phyloP scores from a whole-genome alignment of 2,329 filamentous ascomycete genomes.

The Elsinoe arachidis region DNA sequence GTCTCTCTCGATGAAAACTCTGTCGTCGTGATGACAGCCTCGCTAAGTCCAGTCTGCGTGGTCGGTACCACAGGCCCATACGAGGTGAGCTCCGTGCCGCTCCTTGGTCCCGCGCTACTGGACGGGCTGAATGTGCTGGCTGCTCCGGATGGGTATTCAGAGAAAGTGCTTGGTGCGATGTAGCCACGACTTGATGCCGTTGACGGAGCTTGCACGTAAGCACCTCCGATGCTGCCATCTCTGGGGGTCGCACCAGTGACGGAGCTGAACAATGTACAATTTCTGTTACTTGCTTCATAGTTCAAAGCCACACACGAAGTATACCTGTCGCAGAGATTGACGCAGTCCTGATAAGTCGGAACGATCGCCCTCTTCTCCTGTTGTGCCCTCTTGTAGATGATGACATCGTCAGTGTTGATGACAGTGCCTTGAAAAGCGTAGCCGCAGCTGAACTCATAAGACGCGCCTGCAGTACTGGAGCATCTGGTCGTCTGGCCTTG shows the following conservation, averaged over 20 bases:
- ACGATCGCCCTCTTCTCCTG: slow-evolving; percentile 16
- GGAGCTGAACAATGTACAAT: slow-evolving; percentile 25
- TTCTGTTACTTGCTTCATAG: slow-evolving; percentile 19
- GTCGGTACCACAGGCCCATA: slow-evolving; percentile 7
- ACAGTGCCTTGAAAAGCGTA: slow-evolving; percentile 19
- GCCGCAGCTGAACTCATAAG: slow-evolving; percentile 21
- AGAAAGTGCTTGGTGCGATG: background rate
- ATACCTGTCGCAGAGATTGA: slow-evolving; percentile 22
- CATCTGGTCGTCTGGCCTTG: slow-evolving; percentile 11
- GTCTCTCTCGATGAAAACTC: background rate
- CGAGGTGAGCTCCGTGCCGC: background rate
- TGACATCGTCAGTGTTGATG: slow-evolving; percentile 17
- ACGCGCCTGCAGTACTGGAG: slow-evolving; percentile 15
- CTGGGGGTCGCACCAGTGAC: slow-evolving; percentile 22
- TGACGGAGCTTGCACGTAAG: background rate
- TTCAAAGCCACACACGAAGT: slow-evolving; percentile 24
- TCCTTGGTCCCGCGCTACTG: background rate
- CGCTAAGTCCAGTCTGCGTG: slow-evolving; percentile 18
- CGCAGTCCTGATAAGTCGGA: slow-evolving; percentile 18
- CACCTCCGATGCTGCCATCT: slow-evolving; percentile 18
- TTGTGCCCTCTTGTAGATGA: slow-evolving; percentile 1
- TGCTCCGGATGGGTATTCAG: background rate
- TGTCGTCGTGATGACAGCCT: background rate
- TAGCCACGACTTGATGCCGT: slow-evolving; percentile 9
- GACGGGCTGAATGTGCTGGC: background rate